Base-by-base conservation (phyloP, 2,329 filamentous ascomycete species). In the Beauveria bassiana region DNA sequence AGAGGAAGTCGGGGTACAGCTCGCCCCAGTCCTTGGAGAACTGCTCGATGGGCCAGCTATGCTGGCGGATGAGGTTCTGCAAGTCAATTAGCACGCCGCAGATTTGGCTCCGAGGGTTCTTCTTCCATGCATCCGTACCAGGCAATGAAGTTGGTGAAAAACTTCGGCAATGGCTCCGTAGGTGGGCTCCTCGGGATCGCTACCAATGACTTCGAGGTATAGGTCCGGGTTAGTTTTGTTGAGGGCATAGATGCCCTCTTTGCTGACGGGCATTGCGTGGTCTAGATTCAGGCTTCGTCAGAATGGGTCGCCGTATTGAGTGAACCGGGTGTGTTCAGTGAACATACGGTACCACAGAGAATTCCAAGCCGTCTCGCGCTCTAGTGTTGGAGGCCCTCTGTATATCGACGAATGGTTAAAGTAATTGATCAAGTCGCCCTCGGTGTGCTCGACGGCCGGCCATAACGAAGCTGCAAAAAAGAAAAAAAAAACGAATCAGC, bases 101-200 rank as follows among this genome's bases (percentile, higher is more conserved):
- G 34, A 5, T 38, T 38, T 38, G 34, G 34, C 14, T 16, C 34
- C 34, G 14, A 22, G 34, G 34, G 34, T 8, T 31, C 5, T n/a
- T n/a, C 20, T 31, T 9, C 8, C 28, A 18, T 12, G 20, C 7
- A 16, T 58, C 12, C 45, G 26, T 52, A 65, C 62, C 14, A 65
- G 54, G 45, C 62, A 65, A 38, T 65, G 64, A 7, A 65, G 62
- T 43, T 65, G 60, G 53, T 65, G 64, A 31, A 64, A 65, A 3
- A 65, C 64, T 18, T 65, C 54, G 14, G 63, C 34, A 31, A 65
- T 63, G 3, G 51, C 59, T 20, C 49, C 58, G 2, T 63, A 63
- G 18, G 42, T 61, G 4, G 62, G 59, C 3, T 63, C 56, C 16
- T 53, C 10, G 12, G 57, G 55, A 58, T 61, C 40, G 16, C 62